Base-by-base conservation (phyloP, 202 grass and related monocot genomes). In the Panicum virgatum region DNA sequence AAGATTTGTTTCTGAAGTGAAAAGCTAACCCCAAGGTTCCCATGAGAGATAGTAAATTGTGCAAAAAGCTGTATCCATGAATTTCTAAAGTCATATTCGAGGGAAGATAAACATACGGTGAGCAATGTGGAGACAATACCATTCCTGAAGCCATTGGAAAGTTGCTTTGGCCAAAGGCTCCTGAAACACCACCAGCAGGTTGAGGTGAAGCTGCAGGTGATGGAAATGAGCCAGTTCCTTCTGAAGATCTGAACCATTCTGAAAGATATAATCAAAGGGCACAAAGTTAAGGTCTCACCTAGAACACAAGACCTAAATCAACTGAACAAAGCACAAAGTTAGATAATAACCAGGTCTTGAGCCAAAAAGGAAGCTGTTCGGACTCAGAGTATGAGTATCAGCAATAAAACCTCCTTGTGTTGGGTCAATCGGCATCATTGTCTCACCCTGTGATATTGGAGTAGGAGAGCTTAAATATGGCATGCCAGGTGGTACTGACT, bases 221-320 rank as follows among this genome's bases (percentile, higher is more conserved):
- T 79, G 90, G 82, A 85, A 96, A 93, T 86, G 89, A 86, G 7
- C 82, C 84, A 66, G 69, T 83, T 67, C 87, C 92, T 76, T 92
- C 89, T 59, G 89, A 91, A 18, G 88, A 84, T 71, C 88, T 90
- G 57, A 86, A 92, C 90, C 93, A 96, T 82, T 96, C 93, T 96
- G 86, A 83, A 76, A 73, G 86, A 78, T 64, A 84, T 43, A 19
- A 69, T 42, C 15, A 56, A 80, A 83, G 82, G 63, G 22, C 66
- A 86, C 53, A 83, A 64, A 54, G 63, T 87, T 79, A 89, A 84
- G 83, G 72, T 68, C 38, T 19, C 43, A 29, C 16, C 60, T 37
- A 66, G 73, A 54, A 27, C 12, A 76, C 52, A 53, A 50, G 47
- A 48, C 23, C 38, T 83, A 71, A 38, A 83, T 56, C 23, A 80